Base-by-base conservation (phyloP, 202 grass and related monocot species). In the Zoysia matrella region DNA sequence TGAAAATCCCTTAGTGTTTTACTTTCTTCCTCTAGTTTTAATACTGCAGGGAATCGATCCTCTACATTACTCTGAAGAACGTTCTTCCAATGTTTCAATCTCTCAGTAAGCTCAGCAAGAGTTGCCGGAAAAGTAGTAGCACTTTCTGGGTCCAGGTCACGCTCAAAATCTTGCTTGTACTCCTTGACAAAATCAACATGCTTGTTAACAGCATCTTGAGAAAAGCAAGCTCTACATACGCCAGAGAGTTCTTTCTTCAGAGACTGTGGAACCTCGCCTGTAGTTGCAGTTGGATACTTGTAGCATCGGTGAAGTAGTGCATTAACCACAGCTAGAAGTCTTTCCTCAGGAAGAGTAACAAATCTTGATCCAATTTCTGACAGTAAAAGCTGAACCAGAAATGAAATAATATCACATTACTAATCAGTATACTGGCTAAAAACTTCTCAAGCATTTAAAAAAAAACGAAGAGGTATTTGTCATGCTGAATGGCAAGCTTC, bases 341-440 rank as follows among this genome's bases (percentile, higher is more conserved):
- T 88, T 74, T 99, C 96, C 82, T 99, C 96, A 15, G 96, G 96
- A 22, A 99, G 87, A 71, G 96, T 99, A 89, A 99, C 96, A 52
- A 99, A 99, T 92, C 96, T 90, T 18, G 96, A 99, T 77, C 96
- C 96, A 63, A 99, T 99, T 91, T 99, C 96, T 80, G 96, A 99
- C 6, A 99, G 85, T 92, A 99, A 90, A 84, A 88, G 62, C 96
- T 99, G 85, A 87, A 77, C 80, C 30, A 47, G 83, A n/a, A 72
- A 80, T 67, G 60, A 67, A 75, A 86, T 43, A 75, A 71, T 43
- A 43, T 80, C 53, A 75, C 7, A 80, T 72, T 66, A 65, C 44
- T 47, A 79, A 78, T 22, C 18, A 75, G 43, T 14, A 18, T 2
- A 6, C 49, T 22, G 30, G 14, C 11, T 18, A 18, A 58, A 75